Base-by-base conservation (phyloP, 306 rosid species). In the Gillenia trifoliata region DNA sequence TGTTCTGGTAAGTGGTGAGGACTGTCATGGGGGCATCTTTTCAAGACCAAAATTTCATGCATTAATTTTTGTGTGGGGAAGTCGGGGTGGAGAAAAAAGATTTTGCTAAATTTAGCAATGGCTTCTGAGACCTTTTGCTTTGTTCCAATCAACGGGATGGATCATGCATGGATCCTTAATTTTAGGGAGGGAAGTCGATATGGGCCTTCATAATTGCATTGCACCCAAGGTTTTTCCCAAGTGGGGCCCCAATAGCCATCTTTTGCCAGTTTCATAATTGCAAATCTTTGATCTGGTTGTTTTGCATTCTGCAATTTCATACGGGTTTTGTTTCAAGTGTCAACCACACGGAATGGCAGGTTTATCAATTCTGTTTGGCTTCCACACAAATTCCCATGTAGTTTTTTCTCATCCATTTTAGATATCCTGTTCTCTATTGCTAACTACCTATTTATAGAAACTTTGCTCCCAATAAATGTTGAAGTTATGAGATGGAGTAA, bases 221-320 rank as follows among this genome's bases (percentile, higher is more conserved):
- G 71, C 36, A 64, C 38, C 31, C 4, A 19, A 73, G 55, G 4
- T 1, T 54, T 25, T 55, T 45, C 75, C 34, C 31, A 64, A 75
- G 57, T 63, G 77, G 82, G 75, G 16, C 78, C 82, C 30, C 34
- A 23, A 23, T 8, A 36, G 79, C 71, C 33, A 68, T 75, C 68
- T n/a, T 59, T 71, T 84, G 63, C 9, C 40, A 29, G 72, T 81
- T 74, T 82, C 85, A 86, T 41, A 78, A 78, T 80, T 71, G 87
- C 38, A 86, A 81, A 67, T 33, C 28, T 45, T 68, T 74, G 57
- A 38, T 38, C 3, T 55, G 49, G 75, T 36, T 43, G 38, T 26
- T 33, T 67, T 33, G 68, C 66, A 73, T 31, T 31, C 79, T 30
- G 29, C 65, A 71, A 61, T 75, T 76, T 70, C 79, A 83, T 36